Base-by-base conservation (phyloP, 805 yeast species). In the Lachancea meyersii region DNA sequence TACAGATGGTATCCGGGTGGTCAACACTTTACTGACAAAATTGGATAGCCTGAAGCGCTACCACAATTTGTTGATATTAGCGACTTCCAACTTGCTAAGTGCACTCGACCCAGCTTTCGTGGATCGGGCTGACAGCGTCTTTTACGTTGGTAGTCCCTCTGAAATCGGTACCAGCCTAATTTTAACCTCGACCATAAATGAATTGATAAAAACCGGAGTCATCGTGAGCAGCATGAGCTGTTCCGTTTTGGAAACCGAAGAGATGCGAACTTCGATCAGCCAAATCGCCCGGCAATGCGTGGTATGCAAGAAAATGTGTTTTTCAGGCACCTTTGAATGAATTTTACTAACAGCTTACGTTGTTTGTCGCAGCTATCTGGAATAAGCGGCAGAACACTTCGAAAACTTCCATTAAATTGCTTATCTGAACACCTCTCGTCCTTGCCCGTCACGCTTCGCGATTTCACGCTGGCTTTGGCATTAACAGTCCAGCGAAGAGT, bases 31-130 rank as follows among this genome's bases (percentile, higher is more conserved):
- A 38, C 50, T 72, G 11, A 70, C 72, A 0, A 64, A 68, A 34
- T 40, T 72, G 14, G 76, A 72, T 53, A 49, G 58, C 9, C 48
- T 72, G n/a, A 67, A 64, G 43, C 48, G 49, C 21, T 59, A 48
- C 35, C 38, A 59, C 24, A 71, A 71, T 41, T 52, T 68, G 23
- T 44, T 68, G 5, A 53, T 71, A 1, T 51, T 71, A 17, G 62
- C 75, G 1, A 72, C 75, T 3, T 67, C 75, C 1, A 72, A 72
- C 46, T 45, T 69, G 24, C 26, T 66, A 7, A 51, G 55, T 11
- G 59, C 67, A 2, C 52, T 72, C 21, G 76, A 72, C 53, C 54
- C 62, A 1, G 76, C 76, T 1, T 72, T 72, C 45, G 31, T 68
- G 5, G 76, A 71, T 53, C 54, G 76, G 33, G 67, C 68, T 4